These are phyloP conservation scores for Asterella californica DNA, from an alignment of 225 moss, liverwort and hornwort species.

Conservation along the genomic window DNA sequence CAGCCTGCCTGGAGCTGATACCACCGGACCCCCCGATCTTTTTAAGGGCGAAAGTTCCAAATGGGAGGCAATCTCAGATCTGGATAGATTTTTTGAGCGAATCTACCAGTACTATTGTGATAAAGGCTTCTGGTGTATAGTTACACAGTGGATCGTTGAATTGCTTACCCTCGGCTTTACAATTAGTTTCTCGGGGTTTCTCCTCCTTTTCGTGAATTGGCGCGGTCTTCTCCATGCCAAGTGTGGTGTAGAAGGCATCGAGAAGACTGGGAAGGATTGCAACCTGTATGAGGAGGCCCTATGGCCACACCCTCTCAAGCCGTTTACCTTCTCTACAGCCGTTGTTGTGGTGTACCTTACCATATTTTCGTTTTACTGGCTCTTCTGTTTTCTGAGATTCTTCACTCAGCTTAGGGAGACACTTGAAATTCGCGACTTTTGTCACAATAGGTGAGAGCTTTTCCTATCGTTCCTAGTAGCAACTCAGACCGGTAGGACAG, in stretches of 20 bases:
- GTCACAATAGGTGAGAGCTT: constrained; percentile 68
- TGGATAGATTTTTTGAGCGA: constrained; percentile 93
- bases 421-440: constrained; percentile 92
- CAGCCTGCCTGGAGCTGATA: constrained; percentile 65
- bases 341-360: constrained; percentile 76
- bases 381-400: constrained; percentile 94
- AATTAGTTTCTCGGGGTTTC: constrained; percentile 89
- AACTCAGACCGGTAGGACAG: neutral
- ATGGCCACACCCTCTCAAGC: constrained; percentile 65
- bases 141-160: constrained; percentile 94
- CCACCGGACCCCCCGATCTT: constrained; percentile 73
- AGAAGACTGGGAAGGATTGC: constrained; percentile 78
- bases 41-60: constrained; percentile 81
- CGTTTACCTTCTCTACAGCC: constrained; percentile 62
- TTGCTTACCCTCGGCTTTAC: constrained; percentile 88
- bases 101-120: constrained; percentile 97
- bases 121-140: constrained; percentile 99
- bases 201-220: constrained; percentile 94
- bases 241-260: constrained; percentile 78
- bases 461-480: neutral
- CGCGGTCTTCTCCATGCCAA: constrained; percentile 72
- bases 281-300: constrained; percentile 79
- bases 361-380: constrained; percentile 83
- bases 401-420: constrained; percentile 95
- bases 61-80: constrained; percentile 89